Percentiles rank a stretch among this genome's conserved stretches.
Conservation (phyloP, 202 grass and related monocot genomes). For the Schoenoplectus tabernaemontani region DNA sequence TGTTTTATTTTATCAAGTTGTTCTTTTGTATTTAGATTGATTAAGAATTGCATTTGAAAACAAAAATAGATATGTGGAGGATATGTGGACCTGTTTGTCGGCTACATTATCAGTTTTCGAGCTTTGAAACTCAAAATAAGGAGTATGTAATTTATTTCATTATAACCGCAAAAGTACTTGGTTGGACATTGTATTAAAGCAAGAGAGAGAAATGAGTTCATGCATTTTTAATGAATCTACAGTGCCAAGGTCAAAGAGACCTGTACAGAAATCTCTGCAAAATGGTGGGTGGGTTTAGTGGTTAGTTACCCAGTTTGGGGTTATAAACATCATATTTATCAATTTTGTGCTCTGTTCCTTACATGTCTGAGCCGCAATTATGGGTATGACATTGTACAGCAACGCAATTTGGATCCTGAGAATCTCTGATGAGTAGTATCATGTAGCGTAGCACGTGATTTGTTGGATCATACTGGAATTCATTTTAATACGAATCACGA, state of each 20-base stretch:
- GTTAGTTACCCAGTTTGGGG: neutral
- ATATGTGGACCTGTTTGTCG: neutral
- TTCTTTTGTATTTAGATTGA: neutral
- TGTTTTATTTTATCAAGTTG: slow-evolving; percentile 3
- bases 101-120: neutral
- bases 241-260: neutral
- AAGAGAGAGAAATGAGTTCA: neutral
- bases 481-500: too few relatives aligned
- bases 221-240: neutral
- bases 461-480: too few relatives aligned
- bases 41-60: neutral
- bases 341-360: slow-evolving; percentile 4
- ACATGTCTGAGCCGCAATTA: neutral
- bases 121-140: neutral
- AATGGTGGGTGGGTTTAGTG: neutral
- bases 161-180: neutral
- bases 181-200: neutral
- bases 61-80: neutral
- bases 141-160: neutral
- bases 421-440: too few relatives aligned
- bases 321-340: neutral
- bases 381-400: neutral
- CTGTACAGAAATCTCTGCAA: neutral
- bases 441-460: too few relatives aligned
- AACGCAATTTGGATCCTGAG: slow-evolving; percentile 7